Base-by-base conservation (phyloP, 768 basidiomycete genomes). In the Naematelia aurantialba region DNA sequence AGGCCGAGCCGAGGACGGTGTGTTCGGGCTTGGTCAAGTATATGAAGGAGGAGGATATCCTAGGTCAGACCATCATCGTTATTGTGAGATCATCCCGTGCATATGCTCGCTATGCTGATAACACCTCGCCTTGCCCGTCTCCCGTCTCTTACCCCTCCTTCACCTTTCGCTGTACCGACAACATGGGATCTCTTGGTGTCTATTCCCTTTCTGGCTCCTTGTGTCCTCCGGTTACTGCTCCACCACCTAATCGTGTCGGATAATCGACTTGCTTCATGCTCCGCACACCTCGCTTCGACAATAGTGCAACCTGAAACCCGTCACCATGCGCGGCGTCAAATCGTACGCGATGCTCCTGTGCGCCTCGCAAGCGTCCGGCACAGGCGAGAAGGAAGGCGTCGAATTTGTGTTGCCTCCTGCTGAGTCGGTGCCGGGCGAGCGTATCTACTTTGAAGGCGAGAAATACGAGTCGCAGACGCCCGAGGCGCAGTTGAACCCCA, bases 281-380 rank as follows among this genome's bases (percentile, higher is more conserved):
- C 19, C 63, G n/a, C n/a, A n/a, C n/a, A n/a, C n/a, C n/a, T n/a
- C n/a, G n/a, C n/a, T n/a, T n/a, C n/a, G n/a, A n/a, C n/a, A n/a
- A n/a, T n/a, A 72, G 69, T 70, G 66, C 52, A 72, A 98, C 76
- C 79, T 99, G 61, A 98, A 99, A 78, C 94, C 94, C 3, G 94
- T 89, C 5, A 86, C 82, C 66, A 98, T 99, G 94, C 86, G 94
- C 59, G 96, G 96, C 1, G 86, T 99, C 67, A 98, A 97, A 81
- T 94, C 91, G 60, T 94, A 88, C 71, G 96, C 92, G 29, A 98
- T 99, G 96, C 88, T 99, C 34, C 86, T 99, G 61, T 88, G 87
- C 72, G 94, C 94, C 5, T 85, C 89, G 0, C 87, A 88, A 1
- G 61, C 65, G 45, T 79, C 77, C 12, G 79, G 79, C 22, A 92